A percentile compares a stretch with the other conserved stretches of the same genome.
These are phyloP conservation scores for Penicillium corylophilum DNA, from an alignment of 2,329 filamentous ascomycete genomes.

Conservation along the genomic window DNA sequence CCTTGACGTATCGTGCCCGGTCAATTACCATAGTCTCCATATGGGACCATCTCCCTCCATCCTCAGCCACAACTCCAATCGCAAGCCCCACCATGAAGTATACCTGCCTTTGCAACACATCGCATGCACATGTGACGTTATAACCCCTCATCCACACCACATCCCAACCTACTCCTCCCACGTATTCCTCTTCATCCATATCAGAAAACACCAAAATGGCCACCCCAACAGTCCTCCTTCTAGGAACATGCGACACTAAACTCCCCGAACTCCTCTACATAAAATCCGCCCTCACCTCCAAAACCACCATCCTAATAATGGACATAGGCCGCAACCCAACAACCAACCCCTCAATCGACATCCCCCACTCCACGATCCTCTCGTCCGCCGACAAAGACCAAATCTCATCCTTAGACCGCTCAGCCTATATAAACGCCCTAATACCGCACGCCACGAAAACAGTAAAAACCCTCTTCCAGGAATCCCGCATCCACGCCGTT, in stretches of 20 bases:
- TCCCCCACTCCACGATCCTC: slow-evolving; percentile 48
- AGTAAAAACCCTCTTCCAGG: slow-evolving; percentile 42
- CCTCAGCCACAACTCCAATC: neutral
- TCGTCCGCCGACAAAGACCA: neutral
- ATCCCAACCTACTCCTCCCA: neutral
- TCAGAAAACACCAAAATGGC: slow-evolving; percentile 4
- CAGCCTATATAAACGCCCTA: slow-evolving; percentile 59
- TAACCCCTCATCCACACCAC: neutral
- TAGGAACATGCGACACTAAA: slow-evolving; percentile 68
- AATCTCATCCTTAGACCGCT: slow-evolving; percentile 44
- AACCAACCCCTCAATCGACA: slow-evolving; percentile 48
- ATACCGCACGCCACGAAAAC: slow-evolving; percentile 47
- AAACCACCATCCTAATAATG: slow-evolving; percentile 47
- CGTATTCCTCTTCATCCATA: neutral
- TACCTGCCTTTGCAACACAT: neutral
- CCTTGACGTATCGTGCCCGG: neutral
- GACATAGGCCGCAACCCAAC: slow-evolving; percentile 55
- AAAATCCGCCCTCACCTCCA: slow-evolving; percentile 38
- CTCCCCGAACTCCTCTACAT: slow-evolving; percentile 59
- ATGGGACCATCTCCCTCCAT: neutral
- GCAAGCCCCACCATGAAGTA: neutral
- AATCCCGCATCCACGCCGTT: slow-evolving; percentile 53
- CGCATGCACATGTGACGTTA: neutral
- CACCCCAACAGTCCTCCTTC: slow-evolving; percentile 48
- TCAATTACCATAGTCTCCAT: neutral